Percentiles rank a stretch among this genome's conserved stretches.
These are phyloP conservation scores for Naganishia antarctica DNA, from an alignment of 768 basidiomycete species.

Conservation along the genomic window DNA sequence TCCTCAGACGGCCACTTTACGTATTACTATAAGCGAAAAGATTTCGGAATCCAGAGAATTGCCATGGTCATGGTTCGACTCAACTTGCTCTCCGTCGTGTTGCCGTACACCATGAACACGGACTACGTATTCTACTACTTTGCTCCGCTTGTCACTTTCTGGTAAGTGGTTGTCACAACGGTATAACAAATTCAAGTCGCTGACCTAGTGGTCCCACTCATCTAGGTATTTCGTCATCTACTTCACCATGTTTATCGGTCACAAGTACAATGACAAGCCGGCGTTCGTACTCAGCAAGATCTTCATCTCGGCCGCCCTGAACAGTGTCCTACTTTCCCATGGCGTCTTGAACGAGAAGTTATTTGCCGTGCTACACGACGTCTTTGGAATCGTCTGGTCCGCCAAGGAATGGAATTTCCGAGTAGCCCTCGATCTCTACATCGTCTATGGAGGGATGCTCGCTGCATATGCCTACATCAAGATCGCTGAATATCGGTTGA, in stretches of 20 bases:
- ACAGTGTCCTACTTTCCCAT: conserved; percentile 65
- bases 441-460: conserved; percentile 83
- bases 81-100: conserved; percentile 72
- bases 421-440: conserved; percentile 79
- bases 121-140: conserved; percentile 89
- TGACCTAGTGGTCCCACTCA: conserved; percentile 49
- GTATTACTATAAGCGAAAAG: conserved; percentile 83
- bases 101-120: conserved; percentile 87
- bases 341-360: conserved; percentile 61
- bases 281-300: conserved; percentile 69
- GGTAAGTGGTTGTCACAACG: conserved; percentile 24
- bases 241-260: conserved; percentile 66
- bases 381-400: conserved; percentile 76
- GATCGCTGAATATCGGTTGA: conserved; percentile 65
- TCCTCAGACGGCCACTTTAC: conserved; percentile 59
- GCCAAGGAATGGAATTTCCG: conserved; percentile 84
- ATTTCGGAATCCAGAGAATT: conserved; percentile 73
- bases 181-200: neutral
- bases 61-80: conserved; percentile 73
- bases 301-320: conserved; percentile 58
- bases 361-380: conserved; percentile 61
- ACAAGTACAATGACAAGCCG: conserved; percentile 66
- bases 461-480: conserved; percentile 69
- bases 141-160: conserved; percentile 80
- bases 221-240: conserved; percentile 69